phyloP scores from a whole-genome alignment of 129 eudicot genomes.

The Flaveria linearis region DNA sequence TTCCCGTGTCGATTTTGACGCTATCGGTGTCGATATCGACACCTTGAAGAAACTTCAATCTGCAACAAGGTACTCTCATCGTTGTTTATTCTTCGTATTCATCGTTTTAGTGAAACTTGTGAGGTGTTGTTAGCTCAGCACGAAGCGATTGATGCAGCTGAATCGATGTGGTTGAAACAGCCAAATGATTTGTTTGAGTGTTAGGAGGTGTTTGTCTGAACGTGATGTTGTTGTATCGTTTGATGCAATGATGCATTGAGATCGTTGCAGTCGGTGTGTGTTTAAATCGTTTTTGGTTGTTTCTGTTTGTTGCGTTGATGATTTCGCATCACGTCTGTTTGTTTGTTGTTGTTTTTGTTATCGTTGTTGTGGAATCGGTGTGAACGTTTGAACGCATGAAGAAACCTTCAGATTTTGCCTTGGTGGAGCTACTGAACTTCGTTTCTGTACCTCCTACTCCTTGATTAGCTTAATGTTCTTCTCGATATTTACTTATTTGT shows the following conservation, averaged over 20 bases:
- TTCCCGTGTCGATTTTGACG: too few species aligned
- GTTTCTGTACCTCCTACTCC: neutral
- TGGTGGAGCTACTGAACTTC: neutral
- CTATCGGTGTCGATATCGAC: too few species aligned
- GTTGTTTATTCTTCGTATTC: neutral
- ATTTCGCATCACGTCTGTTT: neutral
- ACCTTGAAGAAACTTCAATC: slow-evolving; percentile 6
- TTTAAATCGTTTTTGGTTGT: neutral
- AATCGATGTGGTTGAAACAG: slow-evolving; percentile 12
- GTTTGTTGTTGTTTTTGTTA: neutral
- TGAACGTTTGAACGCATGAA: neutral
- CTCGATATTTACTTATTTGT: neutral
- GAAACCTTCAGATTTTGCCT: slow-evolving; percentile 10
- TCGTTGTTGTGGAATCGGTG: neutral
- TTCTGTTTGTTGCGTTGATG: slow-evolving; percentile 2
- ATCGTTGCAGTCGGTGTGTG: slow-evolving; percentile 8
- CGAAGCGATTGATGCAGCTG: neutral
- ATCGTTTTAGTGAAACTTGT: neutral
- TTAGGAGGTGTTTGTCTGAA: too few species aligned
- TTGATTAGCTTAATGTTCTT: slow-evolving; percentile 10
- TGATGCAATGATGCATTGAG: slow-evolving; percentile 22
- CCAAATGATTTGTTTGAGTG: neutral
- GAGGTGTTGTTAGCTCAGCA: neutral
- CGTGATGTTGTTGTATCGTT: neutral
- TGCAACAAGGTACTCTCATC: slow-evolving; percentile 9